These are phyloP conservation scores for Penicillium simplicissimum DNA, from an alignment of 495 filamentous ascomycete species.

Conservation along the genomic window DNA sequence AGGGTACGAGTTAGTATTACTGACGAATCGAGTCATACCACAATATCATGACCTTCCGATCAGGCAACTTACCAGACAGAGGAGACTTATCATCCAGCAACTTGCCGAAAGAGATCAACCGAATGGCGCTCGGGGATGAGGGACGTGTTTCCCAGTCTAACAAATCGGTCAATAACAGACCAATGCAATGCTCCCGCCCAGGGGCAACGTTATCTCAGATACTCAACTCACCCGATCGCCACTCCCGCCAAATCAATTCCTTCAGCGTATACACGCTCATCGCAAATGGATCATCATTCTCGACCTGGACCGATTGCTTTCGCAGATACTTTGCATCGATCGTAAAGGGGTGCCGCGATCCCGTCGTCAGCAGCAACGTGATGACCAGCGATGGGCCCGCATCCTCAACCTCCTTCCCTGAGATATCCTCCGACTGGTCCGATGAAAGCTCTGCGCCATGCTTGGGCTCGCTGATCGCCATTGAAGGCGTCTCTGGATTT, in stretches of 20 bases:
- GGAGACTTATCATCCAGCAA: constrained; percentile 82
- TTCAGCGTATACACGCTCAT: constrained; percentile 91
- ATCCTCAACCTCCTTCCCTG: constrained; percentile 45
- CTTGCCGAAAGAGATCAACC: constrained; percentile 86
- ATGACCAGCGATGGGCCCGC: constrained; percentile 54
- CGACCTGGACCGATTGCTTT: constrained; percentile 73
- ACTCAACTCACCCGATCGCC: constrained; percentile 62
- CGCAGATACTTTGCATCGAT: constrained; percentile 83
- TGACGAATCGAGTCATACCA: not conserved
- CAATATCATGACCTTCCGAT: not conserved
- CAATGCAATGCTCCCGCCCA: not conserved
- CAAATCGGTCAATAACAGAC: not conserved
- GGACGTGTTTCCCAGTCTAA: constrained; percentile 85
- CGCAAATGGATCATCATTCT: constrained; percentile 77
- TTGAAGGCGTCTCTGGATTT: constrained; percentile 23
- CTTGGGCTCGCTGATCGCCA: constrained; percentile 40
- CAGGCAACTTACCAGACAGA: constrained; percentile 61
- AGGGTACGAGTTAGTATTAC: not conserved
- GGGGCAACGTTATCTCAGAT: not conserved
- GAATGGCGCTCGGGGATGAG: constrained; percentile 78
- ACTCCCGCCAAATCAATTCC: constrained; percentile 87
- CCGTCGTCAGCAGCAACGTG: constrained; percentile 76
- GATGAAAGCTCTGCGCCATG: constrained; percentile 27
- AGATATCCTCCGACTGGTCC: constrained; percentile 42
- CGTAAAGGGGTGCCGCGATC: constrained; percentile 81